Evolutionary conservation across 192 early-diverging fungal genomes (phyloP).

Genomic region (Entomortierella lignicola): DNA sequence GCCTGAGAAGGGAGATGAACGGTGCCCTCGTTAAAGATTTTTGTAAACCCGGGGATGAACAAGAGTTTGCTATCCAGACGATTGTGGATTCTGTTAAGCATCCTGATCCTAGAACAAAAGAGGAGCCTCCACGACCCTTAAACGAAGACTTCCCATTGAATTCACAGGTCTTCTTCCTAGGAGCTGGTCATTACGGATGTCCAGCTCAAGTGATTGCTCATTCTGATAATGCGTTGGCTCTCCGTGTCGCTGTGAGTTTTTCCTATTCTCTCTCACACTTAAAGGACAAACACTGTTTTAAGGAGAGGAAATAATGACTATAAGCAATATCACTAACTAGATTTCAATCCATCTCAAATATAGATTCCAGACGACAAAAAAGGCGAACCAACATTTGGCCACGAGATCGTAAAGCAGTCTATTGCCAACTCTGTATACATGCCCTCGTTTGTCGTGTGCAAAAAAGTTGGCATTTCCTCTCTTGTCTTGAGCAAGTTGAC

Average conservation of each 20-base stretch:
- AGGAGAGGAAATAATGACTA: too few relatives aligned
- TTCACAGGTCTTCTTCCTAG: slow-evolving; percentile 86
- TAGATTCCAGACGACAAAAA: slow-evolving; percentile 34
- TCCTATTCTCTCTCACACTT: too few relatives aligned
- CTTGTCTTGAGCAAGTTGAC: slow-evolving; percentile 87
- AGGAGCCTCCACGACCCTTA: slow-evolving; percentile 75
- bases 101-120: slow-evolving; percentile 80
- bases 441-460: slow-evolving; percentile 75
- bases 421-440: slow-evolving; percentile 29
- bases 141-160: slow-evolving; percentile 77
- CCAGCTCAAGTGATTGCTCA: slow-evolving; percentile 76
- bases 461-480: slow-evolving; percentile 69
- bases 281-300: too few relatives aligned
- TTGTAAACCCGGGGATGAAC: slow-evolving; percentile 55
- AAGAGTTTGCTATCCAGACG: slow-evolving; percentile 71
- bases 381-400: slow-evolving; percentile 61
- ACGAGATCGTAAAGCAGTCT: slow-evolving; percentile 54
- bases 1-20: slow-evolving; percentile 70
- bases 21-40: slow-evolving; percentile 84
- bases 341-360: too few relatives aligned
- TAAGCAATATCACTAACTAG: neutral
- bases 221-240: slow-evolving; percentile 51
- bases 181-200: slow-evolving; percentile 77
- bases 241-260: slow-evolving; percentile 56
- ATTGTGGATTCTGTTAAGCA: slow-evolving; percentile 63